These are phyloP conservation scores for Dianthus caryophyllus DNA, from an alignment of 148 eudicot species.

Conservation along the genomic window DNA sequence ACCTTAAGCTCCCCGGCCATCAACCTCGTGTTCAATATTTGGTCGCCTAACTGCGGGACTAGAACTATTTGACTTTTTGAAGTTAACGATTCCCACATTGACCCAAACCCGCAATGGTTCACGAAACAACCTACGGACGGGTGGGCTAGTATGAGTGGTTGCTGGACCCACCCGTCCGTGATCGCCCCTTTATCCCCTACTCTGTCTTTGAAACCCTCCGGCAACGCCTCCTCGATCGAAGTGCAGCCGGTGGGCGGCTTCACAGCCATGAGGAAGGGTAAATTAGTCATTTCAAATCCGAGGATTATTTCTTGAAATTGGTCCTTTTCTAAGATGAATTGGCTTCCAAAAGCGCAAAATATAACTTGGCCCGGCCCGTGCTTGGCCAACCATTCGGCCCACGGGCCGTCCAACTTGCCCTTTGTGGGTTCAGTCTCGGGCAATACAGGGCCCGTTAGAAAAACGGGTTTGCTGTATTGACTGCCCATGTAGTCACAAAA, in stretches of 20 bases:
- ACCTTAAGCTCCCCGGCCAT: conserved; percentile 50
- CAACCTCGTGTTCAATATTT: conserved; percentile 51
- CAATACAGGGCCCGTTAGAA: conserved; percentile 48
- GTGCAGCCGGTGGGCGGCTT: conserved; percentile 49
- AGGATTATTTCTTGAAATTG: conserved; percentile 54
- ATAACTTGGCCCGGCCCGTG: conserved; percentile 33
- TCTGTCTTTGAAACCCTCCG: conserved; percentile 56
- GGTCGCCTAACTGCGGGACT: conserved; percentile 57
- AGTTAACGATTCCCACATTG: conserved; percentile 67
- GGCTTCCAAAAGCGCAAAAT: conserved; percentile 69
- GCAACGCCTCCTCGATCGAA: conserved; percentile 52
- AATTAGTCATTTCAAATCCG: conserved; percentile 51
- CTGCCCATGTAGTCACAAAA: conserved; percentile 41
- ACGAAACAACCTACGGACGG: conserved; percentile 71
- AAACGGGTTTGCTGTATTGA: conserved; percentile 39
- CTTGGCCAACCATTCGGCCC: conserved; percentile 44
- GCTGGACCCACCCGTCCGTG: conserved; percentile 55
- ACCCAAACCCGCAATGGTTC: conserved; percentile 67
- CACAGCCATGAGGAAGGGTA: conserved; percentile 51
- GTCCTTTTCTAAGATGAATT: conserved; percentile 51
- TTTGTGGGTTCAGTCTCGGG: conserved; percentile 18
- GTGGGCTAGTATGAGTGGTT: conserved; percentile 44
- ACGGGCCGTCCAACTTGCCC: conserved; percentile 25
- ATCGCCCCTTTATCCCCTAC: conserved; percentile 43
- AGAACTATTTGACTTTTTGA: conserved; percentile 46